Base-by-base conservation (phyloP, 2,329 filamentous ascomycete species). In the Gyromitra esculenta region DNA sequence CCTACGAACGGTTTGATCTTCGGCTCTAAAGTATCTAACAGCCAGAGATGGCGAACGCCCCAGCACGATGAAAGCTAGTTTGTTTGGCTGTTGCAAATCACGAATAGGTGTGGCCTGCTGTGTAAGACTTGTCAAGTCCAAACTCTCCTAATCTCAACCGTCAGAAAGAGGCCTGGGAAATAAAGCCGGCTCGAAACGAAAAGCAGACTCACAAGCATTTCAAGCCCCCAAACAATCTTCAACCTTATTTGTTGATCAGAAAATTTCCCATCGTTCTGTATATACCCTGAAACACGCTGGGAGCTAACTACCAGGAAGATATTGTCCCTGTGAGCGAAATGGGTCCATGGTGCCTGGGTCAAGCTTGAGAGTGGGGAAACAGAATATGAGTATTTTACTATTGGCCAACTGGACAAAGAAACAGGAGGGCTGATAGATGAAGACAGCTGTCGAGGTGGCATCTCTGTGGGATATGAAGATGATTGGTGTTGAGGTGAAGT, bases 31-130 rank as follows among this genome's bases (percentile, higher is more conserved):
- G 71, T 83, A 84, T 57, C 81, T 81, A 75, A 84, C 80, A 37
- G 83, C 83, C 64, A 84, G 63, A 54, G 81, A 81, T 8, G 82
- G 82, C 54, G 73, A 79, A 67, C 81, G 82, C 35, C 81, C 77
- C 9, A 82, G 81, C 11, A 82, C 77, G 63, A 82, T 80, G n/a
- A 83, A 81, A 41, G 82, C 82, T 59, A 75, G 54, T 13, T 82
- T 78, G 66, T 75, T 79, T 81, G n/a, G 77, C 71, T 63, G 80
- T 77, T 45, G 82, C 73, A 54, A 80, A 73, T 37, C 81, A 78
- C 59, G 79, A 76, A 72, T 73, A 43, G 78, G 65, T 9, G 75
- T 63, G 6, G 25, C 65, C 54, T 75, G 73, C 18, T 67, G 54
- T 37, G 60, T 45, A 18, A 78, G 64, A 62, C 15, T 67, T 54